A percentile compares a stretch with the other conserved stretches of the same genome.
Evolutionary conservation across 2,329 filamentous ascomycete genomes (phyloP).

Genomic region (Atkinsonella hypoxylon): DNA sequence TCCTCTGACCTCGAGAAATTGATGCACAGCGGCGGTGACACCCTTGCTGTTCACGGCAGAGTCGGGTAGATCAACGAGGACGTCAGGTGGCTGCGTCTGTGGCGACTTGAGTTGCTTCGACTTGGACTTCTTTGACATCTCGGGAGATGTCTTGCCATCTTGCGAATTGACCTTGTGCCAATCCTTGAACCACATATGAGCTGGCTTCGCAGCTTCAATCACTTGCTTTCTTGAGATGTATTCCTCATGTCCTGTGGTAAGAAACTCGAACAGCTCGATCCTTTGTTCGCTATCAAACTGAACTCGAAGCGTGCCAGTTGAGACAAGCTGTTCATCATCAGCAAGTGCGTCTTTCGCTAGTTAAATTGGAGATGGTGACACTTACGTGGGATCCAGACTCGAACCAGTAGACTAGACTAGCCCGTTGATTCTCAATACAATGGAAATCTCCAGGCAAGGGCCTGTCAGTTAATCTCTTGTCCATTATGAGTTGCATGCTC

Average conservation of each 20-base stretch:
- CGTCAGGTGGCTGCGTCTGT: slow-evolving; percentile 44
- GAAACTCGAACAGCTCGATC: slow-evolving; percentile 77
- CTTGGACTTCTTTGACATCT: slow-evolving; percentile 58
- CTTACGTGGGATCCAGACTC: slow-evolving; percentile 69
- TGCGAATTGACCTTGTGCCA: slow-evolving; percentile 47
- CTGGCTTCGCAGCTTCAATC: slow-evolving; percentile 47
- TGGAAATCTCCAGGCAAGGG: slow-evolving; percentile 51
- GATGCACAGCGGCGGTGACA: slow-evolving; percentile 48
- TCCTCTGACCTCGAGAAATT: slow-evolving; percentile 47
- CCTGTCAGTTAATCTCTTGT: slow-evolving; percentile 47
- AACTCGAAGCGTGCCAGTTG: slow-evolving; percentile 63
- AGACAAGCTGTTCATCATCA: slow-evolving; percentile 48
- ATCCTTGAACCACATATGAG: slow-evolving; percentile 54
- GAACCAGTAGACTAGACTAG: slow-evolving; percentile 84
- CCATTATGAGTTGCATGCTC: slow-evolving; percentile 75
- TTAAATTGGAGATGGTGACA: slow-evolving; percentile 9
- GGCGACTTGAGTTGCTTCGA: slow-evolving; percentile 47
- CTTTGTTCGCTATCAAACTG: slow-evolving; percentile 70
- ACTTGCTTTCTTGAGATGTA: slow-evolving; percentile 62
- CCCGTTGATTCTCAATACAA: slow-evolving; percentile 62
- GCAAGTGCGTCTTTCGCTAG: background rate
- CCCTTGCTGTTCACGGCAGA: slow-evolving; percentile 47
- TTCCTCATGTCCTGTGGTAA: slow-evolving; percentile 66
- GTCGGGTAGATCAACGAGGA: slow-evolving; percentile 43
- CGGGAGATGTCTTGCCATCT: slow-evolving; percentile 48